Percentiles rank a stretch among this genome's conserved stretches.
These are phyloP conservation scores for Aspergillus intermedius DNA, from an alignment of 2,329 filamentous ascomycete species.

Conservation along the genomic window DNA sequence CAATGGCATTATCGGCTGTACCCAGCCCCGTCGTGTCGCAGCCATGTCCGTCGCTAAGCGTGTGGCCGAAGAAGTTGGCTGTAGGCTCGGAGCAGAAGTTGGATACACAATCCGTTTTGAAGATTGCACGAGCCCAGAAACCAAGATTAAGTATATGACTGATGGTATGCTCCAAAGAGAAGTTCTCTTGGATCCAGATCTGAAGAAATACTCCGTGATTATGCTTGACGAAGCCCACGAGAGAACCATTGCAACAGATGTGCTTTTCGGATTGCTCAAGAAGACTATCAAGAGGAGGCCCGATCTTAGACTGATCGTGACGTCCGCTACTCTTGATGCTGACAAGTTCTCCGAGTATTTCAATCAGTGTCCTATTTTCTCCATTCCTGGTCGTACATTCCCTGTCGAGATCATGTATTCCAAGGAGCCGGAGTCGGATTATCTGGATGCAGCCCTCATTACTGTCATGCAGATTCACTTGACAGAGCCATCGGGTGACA, in stretches of 20 bases:
- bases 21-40: constrained; percentile 91
- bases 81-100: constrained; percentile 81
- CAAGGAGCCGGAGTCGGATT: constrained; percentile 89
- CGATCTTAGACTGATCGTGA: constrained; percentile 92
- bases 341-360: constrained; percentile 98
- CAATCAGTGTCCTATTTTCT: constrained; percentile 91
- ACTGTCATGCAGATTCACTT: constrained; percentile 98
- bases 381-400: constrained; percentile 89
- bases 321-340: constrained; percentile 90
- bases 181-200: constrained; percentile 82
- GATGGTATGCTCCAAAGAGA: constrained; percentile 97
- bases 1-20: constrained; percentile 86
- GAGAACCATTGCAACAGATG: constrained; percentile 90
- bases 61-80: constrained; percentile 93
- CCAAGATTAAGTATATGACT: constrained; percentile 99
- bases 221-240: constrained; percentile 99
- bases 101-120: constrained; percentile 98
- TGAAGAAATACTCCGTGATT: constrained; percentile 87
- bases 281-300: constrained; percentile 80
- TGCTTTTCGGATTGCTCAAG: constrained; percentile 88
- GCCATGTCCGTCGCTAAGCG: constrained; percentile 97
- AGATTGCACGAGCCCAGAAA: constrained; percentile 79
- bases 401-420: constrained; percentile 96
- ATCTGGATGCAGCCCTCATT: constrained; percentile 85
- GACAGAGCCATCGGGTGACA: constrained; percentile 85